A percentile compares a stretch with the other conserved stretches of the same genome.
phyloP scores from a whole-genome alignment of 1,284 basidiomycete genomes.

The Golubevia sp. region DNA sequence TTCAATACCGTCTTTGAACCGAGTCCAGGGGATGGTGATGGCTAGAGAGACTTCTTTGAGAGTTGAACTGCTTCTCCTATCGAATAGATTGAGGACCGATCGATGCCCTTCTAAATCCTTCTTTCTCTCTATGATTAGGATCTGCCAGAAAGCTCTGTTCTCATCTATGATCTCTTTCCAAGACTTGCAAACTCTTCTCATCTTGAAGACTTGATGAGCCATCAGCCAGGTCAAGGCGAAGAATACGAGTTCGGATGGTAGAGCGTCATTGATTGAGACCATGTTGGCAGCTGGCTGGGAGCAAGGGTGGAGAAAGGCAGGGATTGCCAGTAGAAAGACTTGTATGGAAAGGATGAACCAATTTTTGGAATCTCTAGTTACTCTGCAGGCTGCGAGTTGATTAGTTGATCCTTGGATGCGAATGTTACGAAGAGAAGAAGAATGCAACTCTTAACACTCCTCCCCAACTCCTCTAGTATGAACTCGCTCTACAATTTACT shows the following conservation, averaged over 20 bases:
- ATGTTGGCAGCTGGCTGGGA: too few species aligned
- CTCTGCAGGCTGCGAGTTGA: too few species aligned
- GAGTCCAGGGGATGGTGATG: too few species aligned
- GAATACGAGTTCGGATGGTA: background rate
- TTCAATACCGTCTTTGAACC: too few species aligned
- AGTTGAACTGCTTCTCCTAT: background rate
- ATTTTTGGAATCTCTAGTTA: too few species aligned
- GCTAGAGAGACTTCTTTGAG: background rate
- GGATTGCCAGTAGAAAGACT: too few species aligned
- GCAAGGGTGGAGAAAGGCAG: too few species aligned
- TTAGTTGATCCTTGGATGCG: too few species aligned
- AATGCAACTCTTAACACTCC: too few species aligned
- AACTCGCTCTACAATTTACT: slow-evolving; percentile 60
- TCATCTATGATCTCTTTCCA: background rate
- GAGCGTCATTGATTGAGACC: background rate
- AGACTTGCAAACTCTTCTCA: background rate
- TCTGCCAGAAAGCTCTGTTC: background rate
- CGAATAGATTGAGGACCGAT: background rate
- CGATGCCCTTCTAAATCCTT: background rate
- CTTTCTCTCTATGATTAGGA: background rate
- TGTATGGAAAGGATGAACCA: too few species aligned
- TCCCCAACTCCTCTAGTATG: too few species aligned
- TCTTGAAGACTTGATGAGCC: background rate
- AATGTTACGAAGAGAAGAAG: too few species aligned
- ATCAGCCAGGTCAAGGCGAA: background rate